Evolutionary conservation across 495 filamentous ascomycete genomes (phyloP), one percentile per base, ranked within the genome.

Genomic region (Trichocladium antarcticum): DNA sequence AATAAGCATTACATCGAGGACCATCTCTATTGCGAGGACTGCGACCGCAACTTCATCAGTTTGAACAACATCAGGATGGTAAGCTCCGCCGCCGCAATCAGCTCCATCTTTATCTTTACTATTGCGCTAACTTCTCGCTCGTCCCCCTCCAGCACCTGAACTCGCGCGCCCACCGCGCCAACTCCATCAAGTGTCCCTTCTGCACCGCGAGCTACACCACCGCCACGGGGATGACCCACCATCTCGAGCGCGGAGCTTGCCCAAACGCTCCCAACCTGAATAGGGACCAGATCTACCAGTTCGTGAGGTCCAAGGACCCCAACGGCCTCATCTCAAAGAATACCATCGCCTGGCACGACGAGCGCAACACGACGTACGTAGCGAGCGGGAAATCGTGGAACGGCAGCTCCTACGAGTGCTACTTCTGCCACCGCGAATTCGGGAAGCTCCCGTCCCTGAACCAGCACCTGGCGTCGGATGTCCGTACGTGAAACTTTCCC

Each of bases 401-500:
- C 38, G 58, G 56, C 5, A 0, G 6, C 0, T 50, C 22, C 8
- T 67, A 45, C 28, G 57, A 66, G 41, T 69, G 68, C 40, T 64
- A 57, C 17, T 44, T 69, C 15, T 69, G 68, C 43, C 54, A 55
- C 11, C 50, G 51, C 17, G 7, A 6, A 0, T 71, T 68, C 37
- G 1, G 3, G 0, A 17, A 1, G 0, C 27, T 54, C 0, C 0
- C 20, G 1, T 35, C 40, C 16, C 51, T 69, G 17, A 59, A 63
- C 36, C 53, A 60, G 46, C 68, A 69, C 40, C 40, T 71, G 15
- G 57, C 44, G n/a, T 69, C 67, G 21, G 55, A 60, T 12, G 17
- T 31, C 9, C 68, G 65, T 68, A 62, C 54, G 63, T 61, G 11
- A 32, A n/a, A n/a, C n/a, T n/a, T n/a, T n/a, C n/a, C n/a, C n/a